Evolutionary conservation across 495 filamentous ascomycete genomes (phyloP).

Genomic region (Talaromyces ruber): DNA sequence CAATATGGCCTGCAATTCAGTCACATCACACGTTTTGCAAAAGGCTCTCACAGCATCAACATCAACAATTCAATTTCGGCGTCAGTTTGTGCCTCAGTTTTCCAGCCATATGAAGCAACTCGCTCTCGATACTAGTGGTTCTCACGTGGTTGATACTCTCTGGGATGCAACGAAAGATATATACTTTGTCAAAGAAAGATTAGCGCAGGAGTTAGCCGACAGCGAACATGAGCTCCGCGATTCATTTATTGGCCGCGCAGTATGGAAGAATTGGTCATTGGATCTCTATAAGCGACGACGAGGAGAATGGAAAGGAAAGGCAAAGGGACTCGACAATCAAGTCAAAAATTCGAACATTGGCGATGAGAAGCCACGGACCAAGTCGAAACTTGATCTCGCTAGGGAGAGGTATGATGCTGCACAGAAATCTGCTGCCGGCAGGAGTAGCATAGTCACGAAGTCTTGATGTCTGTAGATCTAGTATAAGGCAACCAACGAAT

Average conservation of each 20-base stretch:
- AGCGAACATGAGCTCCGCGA: constrained; percentile 62
- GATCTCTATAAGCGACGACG: constrained; percentile 69
- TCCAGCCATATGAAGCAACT: constrained; percentile 52
- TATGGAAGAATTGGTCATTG: constrained; percentile 90
- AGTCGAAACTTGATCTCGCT: constrained; percentile 40
- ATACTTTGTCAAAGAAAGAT: constrained; percentile 56
- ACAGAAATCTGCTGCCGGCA: constrained; percentile 1
- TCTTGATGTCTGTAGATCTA: background rate
- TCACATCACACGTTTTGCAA: constrained; percentile 63
- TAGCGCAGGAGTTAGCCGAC: constrained; percentile 54
- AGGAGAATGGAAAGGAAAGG: constrained; percentile 62
- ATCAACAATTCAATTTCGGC: constrained; percentile 49
- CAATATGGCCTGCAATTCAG: constrained; percentile 46
- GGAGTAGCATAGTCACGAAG: background rate
- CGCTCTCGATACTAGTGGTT: constrained; percentile 61
- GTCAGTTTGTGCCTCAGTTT: constrained; percentile 54
- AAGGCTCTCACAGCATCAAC: constrained; percentile 51
- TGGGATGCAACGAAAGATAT: constrained; percentile 59
- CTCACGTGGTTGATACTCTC: constrained; percentile 70
- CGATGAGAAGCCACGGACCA: constrained; percentile 22
- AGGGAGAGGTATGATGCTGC: constrained; percentile 29
- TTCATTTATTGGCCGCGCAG: constrained; percentile 65
- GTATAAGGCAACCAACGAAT: background rate
- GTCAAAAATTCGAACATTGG: constrained; percentile 12
- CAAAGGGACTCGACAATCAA: constrained; percentile 39